phyloP scores from a whole-genome alignment of 2,329 filamentous ascomycete species.

The Stachybotrys echinatus region DNA sequence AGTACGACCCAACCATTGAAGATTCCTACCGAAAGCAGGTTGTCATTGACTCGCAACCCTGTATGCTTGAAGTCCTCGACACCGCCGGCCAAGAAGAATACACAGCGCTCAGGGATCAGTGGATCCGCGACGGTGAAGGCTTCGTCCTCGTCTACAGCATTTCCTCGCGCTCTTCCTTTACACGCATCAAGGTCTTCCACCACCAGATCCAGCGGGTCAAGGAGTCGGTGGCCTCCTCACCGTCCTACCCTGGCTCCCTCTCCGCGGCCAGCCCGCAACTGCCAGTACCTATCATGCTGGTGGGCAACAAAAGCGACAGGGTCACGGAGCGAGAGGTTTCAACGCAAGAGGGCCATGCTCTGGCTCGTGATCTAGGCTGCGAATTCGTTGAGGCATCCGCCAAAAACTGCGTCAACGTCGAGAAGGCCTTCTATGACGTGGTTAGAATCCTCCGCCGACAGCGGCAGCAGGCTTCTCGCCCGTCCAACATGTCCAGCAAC shows the following conservation, averaged over 20 bases:
- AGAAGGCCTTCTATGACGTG: conserved; percentile 98
- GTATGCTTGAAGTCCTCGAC: conserved; percentile 96
- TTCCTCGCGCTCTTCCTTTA: conserved; percentile 91
- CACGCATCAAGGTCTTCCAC: conserved; percentile 91
- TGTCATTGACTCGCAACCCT: conserved; percentile 89
- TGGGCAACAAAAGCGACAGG: conserved; percentile 97
- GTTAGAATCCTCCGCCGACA: conserved; percentile 85
- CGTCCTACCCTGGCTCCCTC: conserved; percentile 71
- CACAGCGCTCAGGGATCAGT: conserved; percentile 92
- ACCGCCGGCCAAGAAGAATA: conserved; percentile 99
- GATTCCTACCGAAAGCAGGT: conserved; percentile 86
- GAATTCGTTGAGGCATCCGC: conserved; percentile 96
- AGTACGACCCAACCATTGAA: conserved; percentile 86
- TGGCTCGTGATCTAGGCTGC: conserved; percentile 88
- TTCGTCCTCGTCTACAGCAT: conserved; percentile 99
- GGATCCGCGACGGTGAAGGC: conserved; percentile 96
- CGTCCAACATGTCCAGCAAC: conserved; percentile 25
- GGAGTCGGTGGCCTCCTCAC: conserved; percentile 75
- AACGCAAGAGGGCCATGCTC: conserved; percentile 87
- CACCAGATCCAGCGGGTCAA: conserved; percentile 97
- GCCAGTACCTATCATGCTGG: conserved; percentile 91
- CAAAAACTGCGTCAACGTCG: conserved; percentile 97
- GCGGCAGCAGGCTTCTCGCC: conserved; percentile 52
- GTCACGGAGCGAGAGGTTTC: conserved; percentile 95
- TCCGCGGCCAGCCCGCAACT: conserved; percentile 53